phyloP scores from a whole-genome alignment of 2,329 filamentous ascomycete species.

The Fusarium tjaetaba region DNA sequence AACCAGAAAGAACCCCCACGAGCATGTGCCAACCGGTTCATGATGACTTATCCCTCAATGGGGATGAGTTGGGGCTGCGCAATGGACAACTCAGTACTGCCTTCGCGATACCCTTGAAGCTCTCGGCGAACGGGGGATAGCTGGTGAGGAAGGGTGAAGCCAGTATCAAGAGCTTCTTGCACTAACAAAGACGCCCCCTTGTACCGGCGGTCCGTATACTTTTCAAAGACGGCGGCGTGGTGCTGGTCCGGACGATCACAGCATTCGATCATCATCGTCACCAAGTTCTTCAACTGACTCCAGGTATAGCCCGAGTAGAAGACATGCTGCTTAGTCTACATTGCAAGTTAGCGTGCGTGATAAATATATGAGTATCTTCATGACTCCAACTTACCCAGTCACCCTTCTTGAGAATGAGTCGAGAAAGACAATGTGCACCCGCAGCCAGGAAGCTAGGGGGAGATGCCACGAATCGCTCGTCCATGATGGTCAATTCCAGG shows the following conservation, averaged over 20 bases:
- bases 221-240: slow-evolving; percentile 88
- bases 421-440: slow-evolving; percentile 90
- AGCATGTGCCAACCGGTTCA: background rate
- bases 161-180: slow-evolving; percentile 74
- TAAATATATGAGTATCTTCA: background rate
- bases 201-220: slow-evolving; percentile 89
- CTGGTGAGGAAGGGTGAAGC: slow-evolving; percentile 62
- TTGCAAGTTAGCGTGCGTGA: slow-evolving; percentile 47
- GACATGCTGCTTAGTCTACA: slow-evolving; percentile 80
- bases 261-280: slow-evolving; percentile 85
- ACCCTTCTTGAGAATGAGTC: slow-evolving; percentile 89
- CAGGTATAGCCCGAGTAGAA: slow-evolving; percentile 96
- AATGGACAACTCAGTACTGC: slow-evolving; percentile 42
- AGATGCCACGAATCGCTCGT: slow-evolving; percentile 93
- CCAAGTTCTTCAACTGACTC: slow-evolving; percentile 79
- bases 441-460: slow-evolving; percentile 91
- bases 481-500: slow-evolving; percentile 95
- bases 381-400: slow-evolving; percentile 77
- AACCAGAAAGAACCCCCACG: slow-evolving; percentile 2
- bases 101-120: slow-evolving; percentile 32
- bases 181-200: slow-evolving; percentile 86
- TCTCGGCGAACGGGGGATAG: slow-evolving; percentile 51
- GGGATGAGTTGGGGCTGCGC: slow-evolving; percentile 45
- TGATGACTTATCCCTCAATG: slow-evolving; percentile 43
- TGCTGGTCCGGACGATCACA: slow-evolving; percentile 84